Conservation (phyloP, 2,329 filamentous ascomycete genomes). For the Penicillium janthinellum region DNA sequence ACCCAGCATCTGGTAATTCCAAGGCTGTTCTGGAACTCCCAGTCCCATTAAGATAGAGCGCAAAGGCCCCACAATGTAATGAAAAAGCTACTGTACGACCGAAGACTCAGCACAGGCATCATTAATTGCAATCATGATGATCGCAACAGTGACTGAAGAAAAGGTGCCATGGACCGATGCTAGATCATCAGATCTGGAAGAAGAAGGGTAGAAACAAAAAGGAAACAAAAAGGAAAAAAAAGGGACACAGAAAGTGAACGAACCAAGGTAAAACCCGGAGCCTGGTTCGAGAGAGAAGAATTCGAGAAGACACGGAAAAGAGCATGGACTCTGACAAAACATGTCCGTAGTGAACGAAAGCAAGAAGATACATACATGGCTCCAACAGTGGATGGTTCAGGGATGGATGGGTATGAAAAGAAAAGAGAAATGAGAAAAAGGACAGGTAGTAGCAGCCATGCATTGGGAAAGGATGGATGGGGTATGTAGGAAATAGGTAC, state of each 20-base stretch:
- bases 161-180: constrained; percentile 3
- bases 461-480: neutral
- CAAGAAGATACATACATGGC: constrained; percentile 15
- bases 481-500: neutral
- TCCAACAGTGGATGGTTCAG: neutral
- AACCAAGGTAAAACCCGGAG: constrained; percentile 28
- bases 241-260: constrained; percentile 11
- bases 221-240: constrained; percentile 11
- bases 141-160: constrained; percentile 23
- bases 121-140: constrained; percentile 32
- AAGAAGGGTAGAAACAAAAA: constrained; percentile 8
- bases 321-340: neutral
- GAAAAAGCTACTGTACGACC: constrained; percentile 25
- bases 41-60: neutral
- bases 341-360: constrained; percentile 20
- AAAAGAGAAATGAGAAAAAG: constrained; percentile 2
- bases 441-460: constrained; percentile 1
- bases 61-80: constrained; percentile 10
- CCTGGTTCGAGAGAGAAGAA: constrained; percentile 21
- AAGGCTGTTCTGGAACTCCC: neutral
- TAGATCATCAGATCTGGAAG: neutral
- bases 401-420: constrained; percentile 9
- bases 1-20: neutral
- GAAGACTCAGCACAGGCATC: constrained; percentile 38
- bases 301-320: neutral